Conservation (phyloP, 257 asterid genomes). For the Euphrasia confusa region DNA sequence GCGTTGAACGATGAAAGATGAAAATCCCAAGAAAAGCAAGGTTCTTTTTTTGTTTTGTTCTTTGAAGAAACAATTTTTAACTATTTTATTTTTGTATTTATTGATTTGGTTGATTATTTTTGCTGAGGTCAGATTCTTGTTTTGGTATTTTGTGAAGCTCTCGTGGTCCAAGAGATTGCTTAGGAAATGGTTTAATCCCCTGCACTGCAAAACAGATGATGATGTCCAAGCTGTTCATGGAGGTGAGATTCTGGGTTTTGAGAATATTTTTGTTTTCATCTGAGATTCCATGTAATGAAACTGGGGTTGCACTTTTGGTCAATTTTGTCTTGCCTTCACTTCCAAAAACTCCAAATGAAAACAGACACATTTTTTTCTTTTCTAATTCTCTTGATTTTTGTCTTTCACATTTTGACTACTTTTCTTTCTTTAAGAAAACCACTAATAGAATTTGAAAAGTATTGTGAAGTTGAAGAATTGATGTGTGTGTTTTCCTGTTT, state of each 20-base stretch:
- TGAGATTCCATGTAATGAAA: conserved; percentile 11
- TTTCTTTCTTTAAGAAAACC: not conserved
- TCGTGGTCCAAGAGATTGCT: conserved; percentile 90
- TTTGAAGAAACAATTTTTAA: conserved; percentile 14
- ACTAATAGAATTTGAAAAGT: not conserved
- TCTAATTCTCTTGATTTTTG: conserved; percentile 30
- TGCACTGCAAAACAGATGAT: conserved; percentile 60
- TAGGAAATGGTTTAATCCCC: conserved; percentile 80
- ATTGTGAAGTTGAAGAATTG: conserved; percentile 23
- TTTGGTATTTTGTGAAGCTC: conserved; percentile 52
- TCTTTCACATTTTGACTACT: conserved; percentile 21
- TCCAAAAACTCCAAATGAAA: conserved; percentile 24
- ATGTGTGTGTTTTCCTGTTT: conserved; percentile 23
- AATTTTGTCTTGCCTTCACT: not conserved
- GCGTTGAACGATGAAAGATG: conserved; percentile 83
- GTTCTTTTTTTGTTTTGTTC: conserved; percentile 27
- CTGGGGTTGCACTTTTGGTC: conserved; percentile 1
- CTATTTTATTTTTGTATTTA: too few relatives aligned
- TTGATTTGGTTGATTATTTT: not conserved
- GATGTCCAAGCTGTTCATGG: conserved; percentile 59
- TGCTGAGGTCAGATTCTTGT: conserved; percentile 35
- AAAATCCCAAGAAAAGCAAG: conserved; percentile 76
- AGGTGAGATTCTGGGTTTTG: conserved; percentile 36
- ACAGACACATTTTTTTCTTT: conserved; percentile 25
- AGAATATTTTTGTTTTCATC: not conserved